These are phyloP conservation scores for Medicago ruthenica DNA, from an alignment of 306 rosid species.

Conservation along the genomic window DNA sequence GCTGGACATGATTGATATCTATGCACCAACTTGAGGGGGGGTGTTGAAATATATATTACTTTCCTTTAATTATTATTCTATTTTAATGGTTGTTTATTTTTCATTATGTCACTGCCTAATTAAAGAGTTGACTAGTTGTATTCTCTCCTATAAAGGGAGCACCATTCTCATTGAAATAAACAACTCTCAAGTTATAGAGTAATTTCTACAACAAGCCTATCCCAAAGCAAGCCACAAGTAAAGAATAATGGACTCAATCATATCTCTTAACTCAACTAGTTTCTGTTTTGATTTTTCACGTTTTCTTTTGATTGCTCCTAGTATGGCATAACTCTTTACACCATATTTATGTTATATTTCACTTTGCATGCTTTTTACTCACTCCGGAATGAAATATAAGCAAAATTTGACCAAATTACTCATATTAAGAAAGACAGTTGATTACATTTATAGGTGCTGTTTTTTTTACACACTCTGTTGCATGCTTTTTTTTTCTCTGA, in stretches of 20 bases:
- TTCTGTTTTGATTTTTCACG: background rate
- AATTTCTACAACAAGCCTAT: no score
- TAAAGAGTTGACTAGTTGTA: no score
- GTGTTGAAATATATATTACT: no score
- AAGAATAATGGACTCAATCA: background rate
- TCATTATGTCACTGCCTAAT: no score
- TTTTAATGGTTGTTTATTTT: no score
- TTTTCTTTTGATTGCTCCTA: conserved; percentile 16
- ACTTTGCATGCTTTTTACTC: conserved; percentile 25
- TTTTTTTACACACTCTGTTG: background rate
- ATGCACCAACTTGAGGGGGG: no score
- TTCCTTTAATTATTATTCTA: no score
- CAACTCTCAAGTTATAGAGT: no score
- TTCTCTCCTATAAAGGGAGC: no score
- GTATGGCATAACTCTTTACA: conserved; percentile 10
- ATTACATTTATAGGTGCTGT: background rate
- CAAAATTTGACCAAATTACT: background rate
- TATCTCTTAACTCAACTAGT: conserved; percentile 28
- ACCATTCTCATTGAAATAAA: no score
- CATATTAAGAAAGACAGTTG: background rate
- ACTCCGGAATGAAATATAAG: background rate
- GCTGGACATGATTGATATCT: no score
- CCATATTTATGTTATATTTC: conserved; percentile 21
- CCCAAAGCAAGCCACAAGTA: conserved; percentile 6
- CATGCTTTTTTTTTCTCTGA: background rate